Evolutionary conservation across 164 flowering plant species (phyloP).

Genomic region (Umbellularia californica): DNA sequence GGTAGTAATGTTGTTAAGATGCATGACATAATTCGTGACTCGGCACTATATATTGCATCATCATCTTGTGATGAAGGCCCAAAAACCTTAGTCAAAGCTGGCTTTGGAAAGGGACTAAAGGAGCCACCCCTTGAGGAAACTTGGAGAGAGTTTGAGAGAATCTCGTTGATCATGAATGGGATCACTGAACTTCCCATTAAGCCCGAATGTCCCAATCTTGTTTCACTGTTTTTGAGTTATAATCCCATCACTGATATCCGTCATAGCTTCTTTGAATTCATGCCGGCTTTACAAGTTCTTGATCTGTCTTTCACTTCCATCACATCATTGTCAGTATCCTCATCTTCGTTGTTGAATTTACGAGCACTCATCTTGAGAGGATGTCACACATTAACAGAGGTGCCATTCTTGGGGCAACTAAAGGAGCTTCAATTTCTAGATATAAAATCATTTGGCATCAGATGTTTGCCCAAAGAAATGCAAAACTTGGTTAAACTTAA

Average conservation of each 20-base stretch:
- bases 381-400: background rate
- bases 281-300: conserved; percentile 2
- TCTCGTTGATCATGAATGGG: background rate
- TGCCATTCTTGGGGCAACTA: background rate
- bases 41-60: conserved; percentile 9
- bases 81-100: background rate
- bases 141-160: conserved; percentile 2
- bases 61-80: background rate
- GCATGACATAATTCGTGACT: conserved; percentile 6
- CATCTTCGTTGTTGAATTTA: background rate
- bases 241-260: background rate
- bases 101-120: background rate
- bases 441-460: background rate
- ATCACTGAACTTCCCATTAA: background rate
- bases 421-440: conserved; percentile 5
- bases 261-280: background rate
- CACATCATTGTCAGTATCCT: background rate
- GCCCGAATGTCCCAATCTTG: conserved; percentile 4
- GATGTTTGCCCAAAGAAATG: background rate
- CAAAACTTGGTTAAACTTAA: conserved; percentile 2
- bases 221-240: background rate
- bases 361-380: background rate
- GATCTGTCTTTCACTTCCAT: background rate
- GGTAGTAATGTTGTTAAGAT: background rate
- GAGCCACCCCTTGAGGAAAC: conserved; percentile 2